These are phyloP conservation scores for Myriosclerotinia curreyana DNA, from an alignment of 2,329 filamentous ascomycete species.

Conservation along the genomic window DNA sequence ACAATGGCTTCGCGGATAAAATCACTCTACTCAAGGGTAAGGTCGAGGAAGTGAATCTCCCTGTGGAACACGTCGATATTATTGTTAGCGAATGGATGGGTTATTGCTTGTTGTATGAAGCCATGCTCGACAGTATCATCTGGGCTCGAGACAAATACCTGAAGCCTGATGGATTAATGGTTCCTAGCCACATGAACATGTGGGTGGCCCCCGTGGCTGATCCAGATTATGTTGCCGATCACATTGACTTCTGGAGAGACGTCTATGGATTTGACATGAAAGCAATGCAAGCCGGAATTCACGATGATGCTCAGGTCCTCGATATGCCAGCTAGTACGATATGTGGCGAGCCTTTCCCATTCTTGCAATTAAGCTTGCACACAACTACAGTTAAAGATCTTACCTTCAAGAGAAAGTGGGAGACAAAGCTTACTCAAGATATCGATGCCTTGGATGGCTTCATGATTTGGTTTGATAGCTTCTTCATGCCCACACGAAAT, in stretches of 20 bases:
- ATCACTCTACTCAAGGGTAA: conserved; percentile 82
- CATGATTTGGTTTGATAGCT: conserved; percentile 90
- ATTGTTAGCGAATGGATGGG: conserved; percentile 99
- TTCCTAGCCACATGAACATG: conserved; percentile 80
- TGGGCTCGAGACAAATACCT: conserved; percentile 87
- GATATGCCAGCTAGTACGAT: conserved; percentile 61
- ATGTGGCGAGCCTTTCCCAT: conserved; percentile 59
- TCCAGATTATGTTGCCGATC: conserved; percentile 71
- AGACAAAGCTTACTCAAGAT: conserved; percentile 57
- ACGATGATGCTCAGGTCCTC: conserved; percentile 77
- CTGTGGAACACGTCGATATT: conserved; percentile 80
- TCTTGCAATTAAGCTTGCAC: conserved; percentile 75
- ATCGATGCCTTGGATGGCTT: conserved; percentile 78
- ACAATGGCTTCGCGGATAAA: conserved; percentile 69
- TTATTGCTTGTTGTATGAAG: conserved; percentile 88
- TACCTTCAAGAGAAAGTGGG: conserved; percentile 68
- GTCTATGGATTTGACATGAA: conserved; percentile 96
- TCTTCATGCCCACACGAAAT: conserved; percentile 68
- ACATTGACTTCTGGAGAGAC: conserved; percentile 82
- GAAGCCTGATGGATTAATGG: conserved; percentile 73
- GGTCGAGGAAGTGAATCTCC: conserved; percentile 80
- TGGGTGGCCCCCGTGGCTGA: conserved; percentile 80
- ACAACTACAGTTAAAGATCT: conserved; percentile 69
- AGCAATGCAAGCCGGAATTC: conserved; percentile 79
- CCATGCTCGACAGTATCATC: conserved; percentile 91